Evolutionary conservation across 1,284 basidiomycete genomes (phyloP), one percentile per base, ranked within the genome.

Genomic region (Trichosporon coremiiforme): DNA sequence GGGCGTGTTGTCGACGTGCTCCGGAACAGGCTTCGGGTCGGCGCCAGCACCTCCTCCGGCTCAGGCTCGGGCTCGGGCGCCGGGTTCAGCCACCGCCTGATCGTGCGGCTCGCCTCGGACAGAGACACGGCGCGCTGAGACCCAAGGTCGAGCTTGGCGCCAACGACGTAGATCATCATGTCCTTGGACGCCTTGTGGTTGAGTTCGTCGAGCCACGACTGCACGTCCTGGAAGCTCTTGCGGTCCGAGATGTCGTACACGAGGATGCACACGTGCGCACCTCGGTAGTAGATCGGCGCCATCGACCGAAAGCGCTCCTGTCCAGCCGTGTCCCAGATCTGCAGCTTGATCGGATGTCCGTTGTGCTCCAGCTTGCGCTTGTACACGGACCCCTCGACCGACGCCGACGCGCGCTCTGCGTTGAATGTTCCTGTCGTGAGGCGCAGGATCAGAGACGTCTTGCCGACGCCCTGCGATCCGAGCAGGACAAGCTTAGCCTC

Each of bases 401-500:
- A 98, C 45, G 94, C 93, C 25, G 91, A 91, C 69, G 91, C 91
- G 4, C 78, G 75, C 81, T 89, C 90, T 68, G 91, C 91, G 83
- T 91, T 90, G 85, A 94, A 97, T 80, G 88, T 90, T 81, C 94
- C 90, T 78, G 94, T 92, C 70, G 93, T 96, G 84, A 96, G 97
- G 69, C 95, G 90, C 78, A 94, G 89, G 70, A 98, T 89, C 66
- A 98, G 88, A 78, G 93, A 95, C 60, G 96, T 97, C 86, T 97
- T 98, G 76, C 95, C 95, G 66, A 97, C 94, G 89, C 94, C 94
- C 80, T 95, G 94, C 80, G 94, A 95, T 81, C 95, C 95, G 87
- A 98, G 93, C 75, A 98, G 89, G 80, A 98, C 95, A 79, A 98
- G 93, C 87, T 98, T 98, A 76, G 93, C 94, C 86, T 98, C 95